Base-by-base conservation (phyloP, 169 alveolate genomes). In the Cryptosporidium canis region DNA sequence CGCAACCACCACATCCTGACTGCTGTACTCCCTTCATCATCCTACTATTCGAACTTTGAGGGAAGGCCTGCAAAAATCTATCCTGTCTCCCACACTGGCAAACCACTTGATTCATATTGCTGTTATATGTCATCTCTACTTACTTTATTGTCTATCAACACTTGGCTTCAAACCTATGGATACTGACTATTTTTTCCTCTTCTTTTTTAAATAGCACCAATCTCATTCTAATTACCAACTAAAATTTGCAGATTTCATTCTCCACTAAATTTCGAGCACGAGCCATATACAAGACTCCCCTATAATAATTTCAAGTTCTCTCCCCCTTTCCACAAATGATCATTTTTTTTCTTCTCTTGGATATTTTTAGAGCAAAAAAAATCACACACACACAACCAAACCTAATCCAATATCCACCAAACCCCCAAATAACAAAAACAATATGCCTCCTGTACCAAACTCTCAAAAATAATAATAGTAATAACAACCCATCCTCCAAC, bases 211-310 rank as follows among this genome's bases (percentile, higher is more conserved):
- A 3, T 51, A 18, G 5, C 24, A 18, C 18, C 24, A 7, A 1
- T 51, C n/a, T 18, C 63, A 51, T 0, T 24, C 35, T 18, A 51
- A 18, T 33, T 51, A 27, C 11, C 48, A 21, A n/a, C 18, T 51
- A 51, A 51, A 3, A 21, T 51, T 4, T 0, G n/a, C 63, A 14
- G 24, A 51, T 18, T 18, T n/a, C n/a, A 14, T 61, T 31, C 31
- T 61, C n/a, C 31, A 33, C 47, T 31, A n/a, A 61, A 9, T 27
- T 61, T 61, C 68, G 68, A 61, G 68, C 68, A 61, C 68, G 68
- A 61, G 68, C 68, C 31, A 18, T 44, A 9, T 61, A 55, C 24
- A 0, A 33, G 18, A 14, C 11, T 31, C 11, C 45, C 18, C 7
- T 61, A 31, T 33, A 9, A 33, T 6, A 61, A 29, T 61, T 61